These are phyloP conservation scores for Telfairia occidentalis DNA, from an alignment of 331 rosid genomes.

Conservation along the genomic window DNA sequence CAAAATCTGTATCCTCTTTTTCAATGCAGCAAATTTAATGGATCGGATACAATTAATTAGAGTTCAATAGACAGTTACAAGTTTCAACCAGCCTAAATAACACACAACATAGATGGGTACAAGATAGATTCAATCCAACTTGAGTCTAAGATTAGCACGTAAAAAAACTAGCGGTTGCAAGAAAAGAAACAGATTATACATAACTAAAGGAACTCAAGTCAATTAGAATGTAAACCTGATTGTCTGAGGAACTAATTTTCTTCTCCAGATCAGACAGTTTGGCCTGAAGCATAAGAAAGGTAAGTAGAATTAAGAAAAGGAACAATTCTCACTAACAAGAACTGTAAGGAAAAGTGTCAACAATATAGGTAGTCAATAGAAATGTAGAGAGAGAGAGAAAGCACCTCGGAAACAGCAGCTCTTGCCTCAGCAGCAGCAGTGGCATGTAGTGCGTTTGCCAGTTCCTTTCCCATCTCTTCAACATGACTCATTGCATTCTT, in stretches of 20 bases:
- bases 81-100: neutral
- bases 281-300: conserved; percentile 33
- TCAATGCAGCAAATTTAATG: neutral
- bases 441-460: conserved; percentile 55
- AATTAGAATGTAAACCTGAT: conserved; percentile 26
- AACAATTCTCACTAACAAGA: neutral
- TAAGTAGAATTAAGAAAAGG: conserved; percentile 4
- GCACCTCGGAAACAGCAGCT: conserved; percentile 85
- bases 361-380: neutral
- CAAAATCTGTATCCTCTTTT: neutral
- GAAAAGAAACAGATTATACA: neutral
- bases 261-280: conserved; percentile 55
- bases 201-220: conserved; percentile 4
- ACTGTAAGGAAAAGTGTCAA: neutral
- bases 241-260: conserved; percentile 32
- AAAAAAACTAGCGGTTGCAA: neutral
- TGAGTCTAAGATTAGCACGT: neutral
- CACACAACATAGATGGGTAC: no score
- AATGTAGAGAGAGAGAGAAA: neutral
- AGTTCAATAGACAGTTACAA: neutral
- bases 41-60: neutral
- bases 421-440: conserved; percentile 68
- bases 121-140: no score
- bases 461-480: conserved; percentile 76
- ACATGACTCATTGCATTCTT: conserved; percentile 55